A percentile compares a stretch with the other conserved stretches of the same genome.
Conservation (phyloP, 176 grass and related monocot genomes). For the maize (Zea mays) region Zm-B73-REFERENCE-NAM-5.0 NC_050104.1:126434001-126434500, state of each 20-base stretch:
- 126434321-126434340: slow-evolving; percentile 59
- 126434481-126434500: slow-evolving; percentile 47
- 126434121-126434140: neutral
- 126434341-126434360: slow-evolving; percentile 85
- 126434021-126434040: neutral
- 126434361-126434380: slow-evolving; percentile 76
- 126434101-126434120: neutral
- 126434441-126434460: slow-evolving; percentile 41
- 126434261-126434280: slow-evolving; percentile 62
- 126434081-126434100: neutral
- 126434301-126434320: slow-evolving; percentile 60
- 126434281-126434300: slow-evolving; percentile 21
- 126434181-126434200: slow-evolving; percentile 20
- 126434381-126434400: slow-evolving; percentile 69
- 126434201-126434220: slow-evolving; percentile 41
- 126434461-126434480: slow-evolving; percentile 42
- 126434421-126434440: slow-evolving; percentile 30
- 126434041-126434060: neutral
- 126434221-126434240: neutral
- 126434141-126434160: neutral
- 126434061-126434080: neutral
- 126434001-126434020: neutral
- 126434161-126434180: neutral
- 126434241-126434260: slow-evolving; percentile 54
- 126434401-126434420: neutral